phyloP scores from a whole-genome alignment of 148 eudicot genomes.

The Fallopia convolvulus region DNA sequence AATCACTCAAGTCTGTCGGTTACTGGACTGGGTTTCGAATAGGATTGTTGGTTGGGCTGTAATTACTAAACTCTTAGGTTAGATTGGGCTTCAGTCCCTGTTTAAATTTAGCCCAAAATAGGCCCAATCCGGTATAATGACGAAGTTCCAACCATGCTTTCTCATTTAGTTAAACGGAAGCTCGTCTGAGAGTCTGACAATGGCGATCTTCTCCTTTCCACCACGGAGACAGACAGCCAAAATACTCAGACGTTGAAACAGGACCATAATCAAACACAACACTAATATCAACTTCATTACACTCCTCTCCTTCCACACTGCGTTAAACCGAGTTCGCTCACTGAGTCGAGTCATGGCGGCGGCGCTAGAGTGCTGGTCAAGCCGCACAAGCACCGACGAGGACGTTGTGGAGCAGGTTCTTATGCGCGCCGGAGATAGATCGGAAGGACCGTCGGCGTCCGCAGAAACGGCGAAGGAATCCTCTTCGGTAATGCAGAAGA shows the following conservation, averaged over 20 bases:
- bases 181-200: not conserved
- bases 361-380: constrained; percentile 92
- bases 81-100: not conserved
- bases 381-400: constrained; percentile 63
- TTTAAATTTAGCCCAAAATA: not conserved
- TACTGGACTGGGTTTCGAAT: too few relatives aligned
- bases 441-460: constrained; percentile 33
- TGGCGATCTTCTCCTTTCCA: not conserved
- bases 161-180: not conserved
- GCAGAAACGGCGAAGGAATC: constrained; percentile 24
- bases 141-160: not conserved
- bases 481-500: constrained; percentile 59
- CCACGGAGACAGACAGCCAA: not conserved
- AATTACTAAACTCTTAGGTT: not conserved
- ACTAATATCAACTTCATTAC: not conserved
- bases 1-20: too few relatives aligned
- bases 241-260: not conserved
- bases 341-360: constrained; percentile 50
- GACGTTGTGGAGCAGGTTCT: constrained; percentile 74
- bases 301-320: not conserved
- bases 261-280: not conserved
- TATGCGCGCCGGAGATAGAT: constrained; percentile 76
- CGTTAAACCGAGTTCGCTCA: not conserved
- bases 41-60: not conserved
- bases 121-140: not conserved